Percentiles rank a stretch among this genome's conserved stretches.
Conservation (phyloP, 768 basidiomycete species). For the Coprinopsis cinerea region DNA sequence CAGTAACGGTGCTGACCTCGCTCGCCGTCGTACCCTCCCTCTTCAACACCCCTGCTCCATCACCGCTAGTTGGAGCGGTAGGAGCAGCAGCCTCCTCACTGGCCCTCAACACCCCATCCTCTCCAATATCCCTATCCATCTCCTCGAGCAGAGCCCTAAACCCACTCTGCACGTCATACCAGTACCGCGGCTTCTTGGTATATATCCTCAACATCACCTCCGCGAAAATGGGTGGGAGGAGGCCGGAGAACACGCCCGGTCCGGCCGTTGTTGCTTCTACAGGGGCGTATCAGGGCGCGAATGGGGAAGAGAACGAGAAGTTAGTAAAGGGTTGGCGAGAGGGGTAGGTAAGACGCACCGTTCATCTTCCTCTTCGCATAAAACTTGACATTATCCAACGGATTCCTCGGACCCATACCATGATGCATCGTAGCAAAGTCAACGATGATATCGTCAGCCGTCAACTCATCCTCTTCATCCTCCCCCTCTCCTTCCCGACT, state of each 20-base stretch:
- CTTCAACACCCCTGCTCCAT: too few relatives aligned
- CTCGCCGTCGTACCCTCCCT: too few relatives aligned
- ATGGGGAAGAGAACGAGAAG: too few relatives aligned
- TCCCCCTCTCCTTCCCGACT: background rate
- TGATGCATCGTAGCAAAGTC: constrained; percentile 65
- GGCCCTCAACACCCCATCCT: background rate
- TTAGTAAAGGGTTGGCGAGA: background rate
- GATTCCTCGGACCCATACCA: constrained; percentile 68
- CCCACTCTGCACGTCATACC: constrained; percentile 61
- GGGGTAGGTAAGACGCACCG: constrained; percentile 33
- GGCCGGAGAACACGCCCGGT: constrained; percentile 54
- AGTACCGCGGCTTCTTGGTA: constrained; percentile 54
- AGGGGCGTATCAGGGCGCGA: too few relatives aligned
- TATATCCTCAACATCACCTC: constrained; percentile 69
- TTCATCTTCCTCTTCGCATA: constrained; percentile 62
- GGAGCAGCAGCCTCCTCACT: background rate
- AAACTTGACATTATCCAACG: constrained; percentile 63
- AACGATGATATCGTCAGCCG: constrained; percentile 53
- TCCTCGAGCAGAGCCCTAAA: constrained; percentile 42
- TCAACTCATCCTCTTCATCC: constrained; percentile 27
- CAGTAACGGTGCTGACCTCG: too few relatives aligned
- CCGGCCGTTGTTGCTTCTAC: constrained; percentile 35
- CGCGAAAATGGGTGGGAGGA: constrained; percentile 61
- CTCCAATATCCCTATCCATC: constrained; percentile 14
- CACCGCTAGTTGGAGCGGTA: background rate